Evolutionary conservation across 2,329 filamentous ascomycete genomes (phyloP), one percentile per base, ranked within the genome.

Genomic region (Zymoseptoria crescenta): DNA sequence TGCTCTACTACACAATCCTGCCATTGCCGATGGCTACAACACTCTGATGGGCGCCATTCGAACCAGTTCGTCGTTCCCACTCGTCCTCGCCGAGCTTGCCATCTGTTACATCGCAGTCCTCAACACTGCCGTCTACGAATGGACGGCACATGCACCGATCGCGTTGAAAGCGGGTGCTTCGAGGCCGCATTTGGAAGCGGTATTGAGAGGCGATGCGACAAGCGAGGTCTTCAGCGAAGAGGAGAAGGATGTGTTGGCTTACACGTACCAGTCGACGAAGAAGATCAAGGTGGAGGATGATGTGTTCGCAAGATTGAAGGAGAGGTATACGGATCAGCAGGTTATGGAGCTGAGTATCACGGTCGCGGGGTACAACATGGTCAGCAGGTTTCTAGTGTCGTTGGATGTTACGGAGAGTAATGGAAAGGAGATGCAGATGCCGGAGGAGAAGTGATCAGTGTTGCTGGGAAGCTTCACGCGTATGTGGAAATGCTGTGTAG

Each of bases 11-110:
- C 89, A 93, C 76, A 83, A 86, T 20, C 87, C 88, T 1, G 76
- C 85, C 19, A 82, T 93, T 1, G 88, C 89, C 16, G 86, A 90
- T 74, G 89, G 89, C 56, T 89, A 86, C 85, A 89, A 88, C 76
- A 75, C 77, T 10, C 86, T 89, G 72, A 79, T 89, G 9, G 86
- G 85, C 60, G 71, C 72, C 53, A 74, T 75, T 45, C 69, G 74
- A 49, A 68, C 69, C 41, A 66, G 71, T 56, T 70, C 71, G 3
- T 68, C 67, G 21, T 67, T 74, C 27, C 62, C 67, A 8, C 64
- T 64, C 21, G 65, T 66, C 8, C 57, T 73, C 16, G 67, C 69
- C 49, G 72, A 74, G 59, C 61, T 73, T 19, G 70, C 71, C 13
- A 72, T 74, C 41, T 71, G 70, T 64, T 70, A 73, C 54, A 68